Percentiles rank a stretch among this genome's conserved stretches.
Conservation (phyloP, 257 asterid species). For the Lantana camara region DNA sequence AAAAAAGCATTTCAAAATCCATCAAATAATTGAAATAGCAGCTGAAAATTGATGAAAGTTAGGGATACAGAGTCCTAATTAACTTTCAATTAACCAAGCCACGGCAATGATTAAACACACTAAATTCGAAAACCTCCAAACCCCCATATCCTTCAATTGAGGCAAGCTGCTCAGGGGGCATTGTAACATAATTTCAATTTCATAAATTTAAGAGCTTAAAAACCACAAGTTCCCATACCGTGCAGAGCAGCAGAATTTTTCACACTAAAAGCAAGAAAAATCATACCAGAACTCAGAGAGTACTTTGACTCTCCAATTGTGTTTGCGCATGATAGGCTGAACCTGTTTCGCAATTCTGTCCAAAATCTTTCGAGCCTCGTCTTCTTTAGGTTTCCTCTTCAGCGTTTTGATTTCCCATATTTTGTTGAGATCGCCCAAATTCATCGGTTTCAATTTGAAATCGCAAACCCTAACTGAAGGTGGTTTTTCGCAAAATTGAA, state of each 20-base stretch:
- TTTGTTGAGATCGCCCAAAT: conserved; percentile 66
- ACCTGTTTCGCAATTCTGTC: conserved; percentile 78
- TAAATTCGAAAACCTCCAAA: background rate
- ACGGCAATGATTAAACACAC: background rate
- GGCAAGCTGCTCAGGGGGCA: background rate
- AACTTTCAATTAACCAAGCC: background rate
- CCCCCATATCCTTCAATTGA: background rate
- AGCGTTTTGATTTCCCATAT: conserved; percentile 83
- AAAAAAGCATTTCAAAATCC: background rate
- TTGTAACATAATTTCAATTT: background rate
- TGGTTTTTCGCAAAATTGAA: background rate
- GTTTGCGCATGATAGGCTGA: conserved; percentile 95
- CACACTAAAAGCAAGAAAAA: conserved; percentile 8
- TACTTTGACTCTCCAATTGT: conserved; percentile 85
- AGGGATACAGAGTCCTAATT: background rate
- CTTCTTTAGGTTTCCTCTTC: conserved; percentile 71
- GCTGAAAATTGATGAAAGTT: background rate
- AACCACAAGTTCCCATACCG: background rate
- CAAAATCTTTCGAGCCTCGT: conserved; percentile 70
- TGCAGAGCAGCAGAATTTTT: background rate
- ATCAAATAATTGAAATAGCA: conserved; percentile 1
- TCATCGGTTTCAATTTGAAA: conserved; percentile 42
- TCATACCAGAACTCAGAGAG: conserved; percentile 82
- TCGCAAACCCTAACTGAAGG: conserved; percentile 29
- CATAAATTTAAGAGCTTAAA: background rate